phyloP scores from a whole-genome alignment of 2,329 filamentous ascomycete genomes.

The Gaeumannomyces sp. region DNA sequence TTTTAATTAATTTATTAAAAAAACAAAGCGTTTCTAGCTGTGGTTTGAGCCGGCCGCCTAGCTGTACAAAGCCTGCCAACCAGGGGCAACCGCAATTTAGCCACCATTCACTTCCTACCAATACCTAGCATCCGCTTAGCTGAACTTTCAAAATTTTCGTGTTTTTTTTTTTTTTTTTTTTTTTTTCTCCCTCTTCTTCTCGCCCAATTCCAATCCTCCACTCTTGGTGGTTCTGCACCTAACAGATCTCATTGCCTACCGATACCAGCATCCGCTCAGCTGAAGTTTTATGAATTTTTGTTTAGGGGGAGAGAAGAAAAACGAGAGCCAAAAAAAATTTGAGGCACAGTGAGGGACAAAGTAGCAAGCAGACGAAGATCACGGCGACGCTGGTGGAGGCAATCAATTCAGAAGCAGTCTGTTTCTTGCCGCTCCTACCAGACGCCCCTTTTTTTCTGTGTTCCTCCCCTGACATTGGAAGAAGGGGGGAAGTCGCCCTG shows the following conservation, averaged over 20 bases:
- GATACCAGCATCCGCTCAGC: not conserved
- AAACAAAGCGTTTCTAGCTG: too few species aligned
- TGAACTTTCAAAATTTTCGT: too few species aligned
- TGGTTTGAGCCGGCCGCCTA: too few species aligned
- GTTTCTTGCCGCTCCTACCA: not conserved
- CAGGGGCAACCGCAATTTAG: too few species aligned
- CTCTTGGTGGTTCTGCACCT: not conserved
- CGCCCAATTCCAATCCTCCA: conserved; percentile 7
- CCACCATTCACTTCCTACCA: too few species aligned
- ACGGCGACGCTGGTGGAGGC: not conserved
- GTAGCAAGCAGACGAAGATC: not conserved
- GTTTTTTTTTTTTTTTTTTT: too few species aligned
- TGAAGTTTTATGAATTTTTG: not conserved
- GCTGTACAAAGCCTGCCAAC: too few species aligned
- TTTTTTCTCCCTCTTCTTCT: too few species aligned
- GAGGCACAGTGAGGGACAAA: not conserved
- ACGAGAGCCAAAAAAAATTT: not conserved
- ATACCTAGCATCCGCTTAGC: too few species aligned
- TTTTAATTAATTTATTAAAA: too few species aligned
- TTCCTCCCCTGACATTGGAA: not conserved
- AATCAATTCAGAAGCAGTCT: not conserved
- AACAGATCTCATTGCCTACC: not conserved
- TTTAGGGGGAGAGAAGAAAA: not conserved
- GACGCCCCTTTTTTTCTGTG: not conserved
- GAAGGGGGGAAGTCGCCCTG: not conserved